These are phyloP conservation scores for Pythium folliculosum DNA, from an alignment of 352 stramenopile genomes.

Conservation along the genomic window DNA sequence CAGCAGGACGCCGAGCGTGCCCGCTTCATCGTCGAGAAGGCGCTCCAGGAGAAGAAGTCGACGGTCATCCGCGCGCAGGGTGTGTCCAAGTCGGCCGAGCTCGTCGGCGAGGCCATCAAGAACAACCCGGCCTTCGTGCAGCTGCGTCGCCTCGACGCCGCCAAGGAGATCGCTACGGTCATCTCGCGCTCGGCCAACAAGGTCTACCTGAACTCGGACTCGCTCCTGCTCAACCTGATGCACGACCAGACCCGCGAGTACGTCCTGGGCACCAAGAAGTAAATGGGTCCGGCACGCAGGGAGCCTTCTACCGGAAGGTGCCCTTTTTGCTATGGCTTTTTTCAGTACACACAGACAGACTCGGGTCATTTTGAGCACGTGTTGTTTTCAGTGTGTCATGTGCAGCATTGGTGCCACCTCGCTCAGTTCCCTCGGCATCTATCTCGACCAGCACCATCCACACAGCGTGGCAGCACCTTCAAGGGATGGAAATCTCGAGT, in stretches of 20 bases:
- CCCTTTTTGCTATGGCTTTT: constrained; percentile 3
- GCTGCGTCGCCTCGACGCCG: constrained; percentile 97
- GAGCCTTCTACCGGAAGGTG: too few relatives aligned
- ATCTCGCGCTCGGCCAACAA: constrained; percentile 96
- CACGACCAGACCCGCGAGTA: constrained; percentile 43
- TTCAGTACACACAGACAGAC: constrained; percentile 7
- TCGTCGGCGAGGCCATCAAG: constrained; percentile 99
- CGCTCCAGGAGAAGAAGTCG: constrained; percentile 99
- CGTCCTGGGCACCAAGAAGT: constrained; percentile 18
- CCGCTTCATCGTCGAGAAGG: constrained; percentile 98
- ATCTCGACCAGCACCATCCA: too few relatives aligned
- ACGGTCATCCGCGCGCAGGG: constrained; percentile 97
- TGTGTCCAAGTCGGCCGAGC: constrained; percentile 98
- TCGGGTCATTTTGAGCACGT: background rate
- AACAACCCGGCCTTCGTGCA: constrained; percentile 99
- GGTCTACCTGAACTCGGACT: constrained; percentile 98
- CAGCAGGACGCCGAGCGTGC: constrained; percentile 99
- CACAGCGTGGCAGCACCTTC: too few relatives aligned
- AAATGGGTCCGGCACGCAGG: constrained; percentile 4
- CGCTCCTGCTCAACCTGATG: constrained; percentile 96
- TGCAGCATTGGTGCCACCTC: too few relatives aligned
- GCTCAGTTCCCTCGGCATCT: too few relatives aligned
- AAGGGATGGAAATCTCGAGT: too few relatives aligned
- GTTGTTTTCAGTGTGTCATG: background rate
- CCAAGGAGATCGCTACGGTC: constrained; percentile 98